Conservation (phyloP, 208 protist species). For the Leishmania amazonensis region DNA sequence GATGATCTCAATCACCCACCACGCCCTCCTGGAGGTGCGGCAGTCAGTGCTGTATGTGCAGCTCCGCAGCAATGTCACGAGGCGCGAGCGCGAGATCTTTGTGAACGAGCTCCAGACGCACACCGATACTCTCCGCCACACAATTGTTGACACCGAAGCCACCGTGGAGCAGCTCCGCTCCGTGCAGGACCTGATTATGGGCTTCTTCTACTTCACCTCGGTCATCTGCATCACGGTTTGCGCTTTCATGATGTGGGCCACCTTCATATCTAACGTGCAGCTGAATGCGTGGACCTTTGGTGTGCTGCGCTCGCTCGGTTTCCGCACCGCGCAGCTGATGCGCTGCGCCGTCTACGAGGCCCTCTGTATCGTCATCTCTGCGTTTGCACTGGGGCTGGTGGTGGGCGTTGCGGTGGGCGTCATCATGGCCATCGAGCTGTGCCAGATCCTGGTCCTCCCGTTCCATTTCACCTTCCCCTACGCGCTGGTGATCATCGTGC, state of each 20-base stretch:
- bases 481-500: constrained; percentile 73
- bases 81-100: constrained; percentile 52
- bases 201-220: constrained; percentile 95
- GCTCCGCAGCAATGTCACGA: constrained; percentile 39
- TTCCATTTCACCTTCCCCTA: constrained; percentile 92
- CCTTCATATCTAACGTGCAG: constrained; percentile 95
- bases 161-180: constrained; percentile 45
- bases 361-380: constrained; percentile 90
- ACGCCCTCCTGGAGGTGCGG: constrained; percentile 39
- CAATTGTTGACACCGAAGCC: constrained; percentile 43
- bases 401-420: constrained; percentile 81
- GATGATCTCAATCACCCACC: constrained; percentile 6
- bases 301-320: constrained; percentile 93
- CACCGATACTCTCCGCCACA: constrained; percentile 56
- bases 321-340: constrained; percentile 81
- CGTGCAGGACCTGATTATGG: constrained; percentile 76
- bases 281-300: constrained; percentile 95
- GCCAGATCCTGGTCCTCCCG: constrained; percentile 88
- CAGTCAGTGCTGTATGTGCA: constrained; percentile 73
- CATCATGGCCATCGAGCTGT: constrained; percentile 87
- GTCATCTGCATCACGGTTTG: constrained; percentile 89
- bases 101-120: constrained; percentile 86
- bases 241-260: constrained; percentile 96
- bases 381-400: constrained; percentile 78
- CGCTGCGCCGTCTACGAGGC: constrained; percentile 95